phyloP scores from a whole-genome alignment of 306 rosid genomes.

The Corylus heterophylla region DNA sequence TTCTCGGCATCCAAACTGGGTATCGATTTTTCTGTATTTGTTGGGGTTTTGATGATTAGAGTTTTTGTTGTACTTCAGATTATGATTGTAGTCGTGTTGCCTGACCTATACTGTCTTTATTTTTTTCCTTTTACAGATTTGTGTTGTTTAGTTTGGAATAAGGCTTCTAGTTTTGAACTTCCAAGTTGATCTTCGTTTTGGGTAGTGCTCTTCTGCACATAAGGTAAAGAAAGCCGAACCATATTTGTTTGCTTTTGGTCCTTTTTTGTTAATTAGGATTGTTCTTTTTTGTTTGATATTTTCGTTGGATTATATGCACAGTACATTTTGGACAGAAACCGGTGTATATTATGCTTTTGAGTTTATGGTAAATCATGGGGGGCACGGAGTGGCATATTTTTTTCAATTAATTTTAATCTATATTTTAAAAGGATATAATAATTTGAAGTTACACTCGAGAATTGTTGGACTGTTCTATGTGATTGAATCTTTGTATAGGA shows the following conservation, averaged over 20 bases:
- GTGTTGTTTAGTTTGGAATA: neutral
- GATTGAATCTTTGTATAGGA: neutral
- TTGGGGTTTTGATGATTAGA: neutral
- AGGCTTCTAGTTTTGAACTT: constrained; percentile 9
- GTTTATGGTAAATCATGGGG: neutral
- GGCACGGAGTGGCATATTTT: neutral
- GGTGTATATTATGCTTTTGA: neutral
- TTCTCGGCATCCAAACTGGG: neutral
- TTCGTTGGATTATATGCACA: neutral
- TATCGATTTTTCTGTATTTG: neutral
- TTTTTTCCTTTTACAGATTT: constrained; percentile 22
- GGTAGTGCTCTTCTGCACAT: constrained; percentile 28
- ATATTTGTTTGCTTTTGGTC: neutral
- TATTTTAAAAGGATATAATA: neutral
- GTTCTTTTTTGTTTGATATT: neutral
- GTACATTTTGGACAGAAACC: neutral
- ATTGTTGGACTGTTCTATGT: neutral
- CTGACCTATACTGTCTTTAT: neutral
- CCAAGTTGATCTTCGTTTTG: constrained; percentile 39
- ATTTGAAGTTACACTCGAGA: neutral
- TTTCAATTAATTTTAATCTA: neutral
- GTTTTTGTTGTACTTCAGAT: neutral
- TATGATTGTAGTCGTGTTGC: neutral
- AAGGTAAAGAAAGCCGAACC: constrained; percentile 62
- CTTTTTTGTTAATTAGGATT: neutral